A percentile compares a stretch with the other conserved stretches of the same genome.
phyloP scores from a whole-genome alignment of 495 filamentous ascomycete species.

The Achaetomiella virescens region DNA sequence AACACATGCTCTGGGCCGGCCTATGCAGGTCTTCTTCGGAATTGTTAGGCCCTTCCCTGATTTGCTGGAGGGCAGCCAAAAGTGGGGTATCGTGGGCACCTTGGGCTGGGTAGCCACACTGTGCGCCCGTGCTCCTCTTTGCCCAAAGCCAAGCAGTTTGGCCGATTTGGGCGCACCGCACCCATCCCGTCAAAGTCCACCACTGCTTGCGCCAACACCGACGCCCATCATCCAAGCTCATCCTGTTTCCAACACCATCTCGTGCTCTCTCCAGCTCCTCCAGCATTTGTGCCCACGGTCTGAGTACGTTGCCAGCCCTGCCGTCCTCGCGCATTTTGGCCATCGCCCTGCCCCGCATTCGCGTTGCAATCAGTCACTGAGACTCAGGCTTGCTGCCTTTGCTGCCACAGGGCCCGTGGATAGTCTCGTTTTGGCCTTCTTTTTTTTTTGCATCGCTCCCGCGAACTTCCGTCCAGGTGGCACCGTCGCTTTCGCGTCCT shows the following conservation, averaged over 20 bases:
- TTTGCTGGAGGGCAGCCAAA: too few species aligned
- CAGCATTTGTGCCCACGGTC: conserved; percentile 5
- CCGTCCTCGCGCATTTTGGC: neutral
- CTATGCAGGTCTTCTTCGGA: neutral
- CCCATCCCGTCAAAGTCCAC: conserved; percentile 12
- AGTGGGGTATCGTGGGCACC: neutral
- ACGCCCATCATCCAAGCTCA: conserved; percentile 26
- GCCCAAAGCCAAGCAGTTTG: too few species aligned
- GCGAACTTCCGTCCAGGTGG: conserved; percentile 11
- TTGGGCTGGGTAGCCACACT: neutral
- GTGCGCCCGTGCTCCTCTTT: neutral
- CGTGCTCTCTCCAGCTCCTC: conserved; percentile 14
- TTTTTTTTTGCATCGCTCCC: conserved; percentile 5
- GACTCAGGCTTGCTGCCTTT: neutral
- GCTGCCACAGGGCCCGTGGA: neutral
- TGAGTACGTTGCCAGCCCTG: neutral
- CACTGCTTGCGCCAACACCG: conserved; percentile 21
- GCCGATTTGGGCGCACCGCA: conserved; percentile 19
- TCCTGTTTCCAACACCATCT: conserved; percentile 17
- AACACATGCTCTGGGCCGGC: neutral
- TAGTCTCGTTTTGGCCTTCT: conserved; percentile 7
- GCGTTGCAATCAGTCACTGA: neutral
- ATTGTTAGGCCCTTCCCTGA: neutral
- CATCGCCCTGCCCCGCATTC: conserved; percentile 1
- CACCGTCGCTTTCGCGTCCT: conserved; percentile 8